Conservation (phyloP, 495 filamentous ascomycete genomes). For the Annulohypoxylon stygium region DNA sequence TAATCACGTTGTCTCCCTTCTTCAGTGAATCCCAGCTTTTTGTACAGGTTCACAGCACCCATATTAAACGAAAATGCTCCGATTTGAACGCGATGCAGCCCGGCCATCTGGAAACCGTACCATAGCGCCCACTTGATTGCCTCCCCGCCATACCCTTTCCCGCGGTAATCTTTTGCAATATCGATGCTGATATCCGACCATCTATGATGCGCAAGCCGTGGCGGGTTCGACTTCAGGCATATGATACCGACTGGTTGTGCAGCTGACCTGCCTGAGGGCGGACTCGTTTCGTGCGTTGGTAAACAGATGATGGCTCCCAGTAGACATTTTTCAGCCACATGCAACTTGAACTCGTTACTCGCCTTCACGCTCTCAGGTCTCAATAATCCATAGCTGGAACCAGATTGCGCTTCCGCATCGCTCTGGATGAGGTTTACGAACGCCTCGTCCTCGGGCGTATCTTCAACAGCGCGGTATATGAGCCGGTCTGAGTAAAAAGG, state of each 20-base stretch:
- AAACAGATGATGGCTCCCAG: conserved; percentile 60
- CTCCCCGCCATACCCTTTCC: conserved; percentile 67
- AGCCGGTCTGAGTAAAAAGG: conserved; percentile 53
- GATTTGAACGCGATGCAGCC: conserved; percentile 62
- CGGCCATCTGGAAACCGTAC: conserved; percentile 61
- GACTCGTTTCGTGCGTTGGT: conserved; percentile 5
- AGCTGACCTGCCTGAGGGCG: not conserved
- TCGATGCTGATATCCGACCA: conserved; percentile 58
- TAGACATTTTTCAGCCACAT: conserved; percentile 49
- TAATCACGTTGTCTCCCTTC: conserved; percentile 64
- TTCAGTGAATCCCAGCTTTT: conserved; percentile 61
- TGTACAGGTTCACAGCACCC: conserved; percentile 60
- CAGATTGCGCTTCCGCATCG: conserved; percentile 47
- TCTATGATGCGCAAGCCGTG: conserved; percentile 56
- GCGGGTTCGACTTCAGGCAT: conserved; percentile 38
- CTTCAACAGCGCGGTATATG: conserved; percentile 54
- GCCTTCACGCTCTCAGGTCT: conserved; percentile 41
- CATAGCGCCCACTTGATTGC: conserved; percentile 65
- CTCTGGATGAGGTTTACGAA: conserved; percentile 46
- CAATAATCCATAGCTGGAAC: conserved; percentile 43
- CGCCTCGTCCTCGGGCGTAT: conserved; percentile 48
- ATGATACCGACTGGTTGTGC: conserved; percentile 49
- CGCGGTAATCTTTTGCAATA: conserved; percentile 54
- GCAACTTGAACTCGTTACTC: conserved; percentile 39
- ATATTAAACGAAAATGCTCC: conserved; percentile 59